Evolutionary conservation across 2,329 filamentous ascomycete species (phyloP).

Genomic region (Coleophoma crateriformis): DNA sequence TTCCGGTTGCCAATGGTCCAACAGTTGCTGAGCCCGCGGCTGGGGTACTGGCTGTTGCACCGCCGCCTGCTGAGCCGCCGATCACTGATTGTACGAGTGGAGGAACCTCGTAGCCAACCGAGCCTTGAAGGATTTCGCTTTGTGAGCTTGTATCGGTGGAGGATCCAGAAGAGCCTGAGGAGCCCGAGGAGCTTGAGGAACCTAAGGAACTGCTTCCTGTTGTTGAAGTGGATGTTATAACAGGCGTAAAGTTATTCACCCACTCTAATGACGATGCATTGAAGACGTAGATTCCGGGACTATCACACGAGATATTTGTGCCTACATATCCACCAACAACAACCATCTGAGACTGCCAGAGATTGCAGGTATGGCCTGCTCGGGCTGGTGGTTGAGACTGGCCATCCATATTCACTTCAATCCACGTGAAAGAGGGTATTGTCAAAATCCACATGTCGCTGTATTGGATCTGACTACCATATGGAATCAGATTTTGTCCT

Average conservation of each 20-base stretch:
- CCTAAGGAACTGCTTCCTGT: constrained; percentile 23
- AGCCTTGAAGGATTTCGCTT: constrained; percentile 43
- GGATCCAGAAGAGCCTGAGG: constrained; percentile 1
- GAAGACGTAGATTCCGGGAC: constrained; percentile 67
- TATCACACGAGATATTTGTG: constrained; percentile 55
- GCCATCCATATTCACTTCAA: constrained; percentile 50
- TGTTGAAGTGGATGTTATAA: constrained; percentile 33
- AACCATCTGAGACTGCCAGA: constrained; percentile 67
- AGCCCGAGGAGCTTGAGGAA: constrained; percentile 39
- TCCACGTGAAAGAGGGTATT: constrained; percentile 69
- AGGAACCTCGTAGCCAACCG: constrained; percentile 63
- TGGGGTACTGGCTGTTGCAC: constrained; percentile 62
- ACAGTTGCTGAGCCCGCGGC: constrained; percentile 54
- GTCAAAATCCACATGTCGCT: constrained; percentile 72
- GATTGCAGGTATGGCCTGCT: constrained; percentile 63
- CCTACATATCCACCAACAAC: constrained; percentile 66
- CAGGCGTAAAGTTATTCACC: constrained; percentile 55
- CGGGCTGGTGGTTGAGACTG: constrained; percentile 54
- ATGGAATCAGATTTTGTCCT: constrained; percentile 66
- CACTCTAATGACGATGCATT: constrained; percentile 61
- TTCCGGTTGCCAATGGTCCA: constrained; percentile 67
- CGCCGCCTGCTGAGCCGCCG: constrained; percentile 53
- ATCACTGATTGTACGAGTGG: constrained; percentile 55
- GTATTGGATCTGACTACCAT: constrained; percentile 51
- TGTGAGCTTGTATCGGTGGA: constrained; percentile 2